Evolutionary conservation across 371 early-diverging fungal genomes (phyloP), one percentile per base, ranked within the genome.

Genomic region (Rozella allomycis): DNA sequence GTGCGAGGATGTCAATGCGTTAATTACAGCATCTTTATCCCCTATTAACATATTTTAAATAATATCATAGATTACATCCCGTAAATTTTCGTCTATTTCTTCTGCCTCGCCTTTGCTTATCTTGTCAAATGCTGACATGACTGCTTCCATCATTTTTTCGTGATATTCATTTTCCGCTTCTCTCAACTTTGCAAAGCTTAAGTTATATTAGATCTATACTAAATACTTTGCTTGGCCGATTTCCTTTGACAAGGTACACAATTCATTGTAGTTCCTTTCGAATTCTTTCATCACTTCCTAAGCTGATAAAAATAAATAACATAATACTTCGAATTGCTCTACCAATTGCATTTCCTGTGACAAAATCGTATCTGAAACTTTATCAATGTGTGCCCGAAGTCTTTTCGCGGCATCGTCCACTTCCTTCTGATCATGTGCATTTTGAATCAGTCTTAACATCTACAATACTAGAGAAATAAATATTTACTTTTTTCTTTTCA

Each of bases 161-260:
- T 58, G 60, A 22, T 39, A 46, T 34, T 63, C 63, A 26, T 50
- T 58, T 42, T 63, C 63, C 8, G 54, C 25, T n/a, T 63, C 63
- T 2, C 63, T 38, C 30, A 63, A 25, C 3, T 54, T 33, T 0
- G 63, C 47, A 34, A 60, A 58, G n/a, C n/a, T n/a, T n/a, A n/a
- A n/a, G n/a, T n/a, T n/a, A n/a, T n/a, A n/a, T n/a, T n/a, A n/a
- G n/a, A n/a, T n/a, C n/a, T n/a, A n/a, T n/a, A n/a, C n/a, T n/a
- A n/a, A n/a, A n/a, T n/a, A n/a, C 11, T 38, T 25, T 5, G 45
- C 31, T 17, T 49, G 47, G 6, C 42, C 57, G 16, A 27, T 40
- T 37, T 63, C 63, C 26, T 26, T 48, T 31, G 56, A 43, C 16
- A 38, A 33, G 11, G 38, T 30, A 26, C 43, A 43, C 8, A 57